A percentile compares a stretch with the other conserved stretches of the same genome.
Evolutionary conservation across 2,329 filamentous ascomycete genomes (phyloP).

Genomic region (Venturia carpophila): DNA sequence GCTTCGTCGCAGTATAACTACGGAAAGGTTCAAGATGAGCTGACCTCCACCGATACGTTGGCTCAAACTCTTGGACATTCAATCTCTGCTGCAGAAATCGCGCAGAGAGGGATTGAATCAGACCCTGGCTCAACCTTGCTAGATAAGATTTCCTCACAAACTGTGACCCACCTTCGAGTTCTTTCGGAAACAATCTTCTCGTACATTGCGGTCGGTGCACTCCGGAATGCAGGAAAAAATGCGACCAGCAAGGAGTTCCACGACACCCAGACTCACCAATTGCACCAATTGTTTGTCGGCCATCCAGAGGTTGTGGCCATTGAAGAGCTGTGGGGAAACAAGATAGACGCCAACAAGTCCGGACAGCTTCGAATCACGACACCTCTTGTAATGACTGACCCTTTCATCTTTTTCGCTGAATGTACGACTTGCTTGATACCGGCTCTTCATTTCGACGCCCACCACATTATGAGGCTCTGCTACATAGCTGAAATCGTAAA

Average conservation of each 20-base stretch:
- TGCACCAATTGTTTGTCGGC: slow-evolving; percentile 65
- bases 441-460: slow-evolving; percentile 62
- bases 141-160: slow-evolving; percentile 75
- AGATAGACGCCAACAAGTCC: slow-evolving; percentile 36
- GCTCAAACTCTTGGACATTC: slow-evolving; percentile 68
- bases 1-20: slow-evolving; percentile 42
- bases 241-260: slow-evolving; percentile 59
- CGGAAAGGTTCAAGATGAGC: slow-evolving; percentile 38
- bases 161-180: slow-evolving; percentile 78
- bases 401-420: slow-evolving; percentile 76
- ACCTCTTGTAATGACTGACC: slow-evolving; percentile 60
- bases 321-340: slow-evolving; percentile 27
- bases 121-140: slow-evolving; percentile 67
- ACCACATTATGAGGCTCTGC: slow-evolving; percentile 74
- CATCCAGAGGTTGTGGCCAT: slow-evolving; percentile 33
- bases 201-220: slow-evolving; percentile 68
- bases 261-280: slow-evolving; percentile 61
- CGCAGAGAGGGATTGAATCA: slow-evolving; percentile 75
- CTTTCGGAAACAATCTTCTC: slow-evolving; percentile 81
- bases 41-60: slow-evolving; percentile 50
- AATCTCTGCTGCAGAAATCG: slow-evolving; percentile 82
- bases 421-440: slow-evolving; percentile 63
- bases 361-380: slow-evolving; percentile 22
- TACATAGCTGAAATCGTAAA: slow-evolving; percentile 89
- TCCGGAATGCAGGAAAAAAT: slow-evolving; percentile 50